Base-by-base conservation (phyloP, 208 protist species). In the Paratrypanosoma confusum region DNA sequence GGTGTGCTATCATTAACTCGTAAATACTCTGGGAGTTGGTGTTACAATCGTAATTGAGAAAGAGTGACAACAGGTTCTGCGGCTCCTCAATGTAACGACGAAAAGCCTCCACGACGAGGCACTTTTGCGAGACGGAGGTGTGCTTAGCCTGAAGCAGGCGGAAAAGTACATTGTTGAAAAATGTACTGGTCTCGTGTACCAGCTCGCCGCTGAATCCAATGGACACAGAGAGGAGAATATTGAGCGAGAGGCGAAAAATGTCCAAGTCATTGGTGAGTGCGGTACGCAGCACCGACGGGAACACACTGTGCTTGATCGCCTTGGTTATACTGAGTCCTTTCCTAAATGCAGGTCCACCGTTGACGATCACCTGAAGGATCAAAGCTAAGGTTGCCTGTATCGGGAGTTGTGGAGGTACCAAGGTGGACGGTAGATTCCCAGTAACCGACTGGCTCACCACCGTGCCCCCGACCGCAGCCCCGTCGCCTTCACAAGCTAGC, bases 1-100 rank as follows among this genome's bases (percentile, higher is more conserved):
- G 59, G 41, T 96, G 81, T 43, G 89, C 65, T 25, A 97, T 84
- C 65, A 97, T 92, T 28, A 85, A 72, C 41, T 96, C 89, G 60
- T 96, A 96, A 23, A 98, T 75, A 45, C 94, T 93, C 31, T 82
- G 74, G n/a, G 74, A 77, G 36, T 86, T 59, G 3, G 95, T 69
- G 62, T 97, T 95, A 61, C 97, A 98, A 60, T 99, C 97, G 70
- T 98, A 99, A 72, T 98, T 99, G 33, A 98, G 52, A 51, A 96
- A 98, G 11, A 98, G 73, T 39, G 92, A 82, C 0, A 97, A 63
- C n/a, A 98, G 53, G 17, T 88, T 80, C 56, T 96, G 89, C 34
- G 93, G 89, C 57, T 96, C 81, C 51, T 95, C 83, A 51, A 88
- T 95, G 59, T 95, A 88, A 16, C 70, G 69, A 20, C 55, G 57